These are phyloP conservation scores for Cymbomonas tetramitiformis DNA, from an alignment of 139 green algal species.

Conservation along the genomic window DNA sequence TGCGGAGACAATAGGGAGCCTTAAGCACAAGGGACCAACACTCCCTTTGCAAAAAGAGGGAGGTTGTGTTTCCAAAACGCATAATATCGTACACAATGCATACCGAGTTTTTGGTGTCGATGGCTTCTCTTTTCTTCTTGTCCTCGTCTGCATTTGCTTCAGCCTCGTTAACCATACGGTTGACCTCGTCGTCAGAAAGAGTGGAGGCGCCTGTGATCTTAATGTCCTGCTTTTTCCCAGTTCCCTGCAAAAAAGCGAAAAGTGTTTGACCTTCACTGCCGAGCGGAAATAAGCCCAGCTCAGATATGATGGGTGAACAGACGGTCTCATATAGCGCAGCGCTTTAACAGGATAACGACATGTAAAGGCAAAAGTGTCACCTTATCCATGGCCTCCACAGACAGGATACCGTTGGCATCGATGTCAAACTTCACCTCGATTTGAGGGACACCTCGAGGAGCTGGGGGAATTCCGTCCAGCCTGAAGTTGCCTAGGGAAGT, in stretches of 20 bases:
- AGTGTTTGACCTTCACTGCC: too few species aligned
- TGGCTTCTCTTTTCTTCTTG: slow-evolving; percentile 73
- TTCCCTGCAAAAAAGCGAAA: too few species aligned
- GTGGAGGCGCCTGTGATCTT: slow-evolving; percentile 85
- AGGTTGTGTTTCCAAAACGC: too few species aligned
- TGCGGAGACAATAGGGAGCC: too few species aligned
- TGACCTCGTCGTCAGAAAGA: slow-evolving; percentile 62
- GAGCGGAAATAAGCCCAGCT: too few species aligned
- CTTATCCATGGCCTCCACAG: slow-evolving; percentile 85
- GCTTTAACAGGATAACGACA: too few species aligned
- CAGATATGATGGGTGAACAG: too few species aligned
- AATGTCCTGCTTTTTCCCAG: slow-evolving; percentile 90
- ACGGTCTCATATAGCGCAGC: too few species aligned
- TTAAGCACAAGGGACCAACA: neutral
- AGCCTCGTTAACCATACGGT: slow-evolving; percentile 89
- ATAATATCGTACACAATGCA: too few species aligned
- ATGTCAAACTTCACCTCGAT: slow-evolving; percentile 98
- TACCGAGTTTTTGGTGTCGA: slow-evolving; percentile 93
- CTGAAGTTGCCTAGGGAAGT: slow-evolving; percentile 90
- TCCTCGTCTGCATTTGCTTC: slow-evolving; percentile 82
- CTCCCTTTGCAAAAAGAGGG: neutral
- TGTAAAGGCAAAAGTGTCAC: slow-evolving; percentile 25
- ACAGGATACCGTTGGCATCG: slow-evolving; percentile 95
- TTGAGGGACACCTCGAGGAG: slow-evolving; percentile 81
- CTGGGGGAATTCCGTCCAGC: slow-evolving; percentile 90